These are phyloP conservation scores for Saccharomyces hybrid DNA, from an alignment of 1,139 yeast species.

Conservation along the genomic window DNA sequence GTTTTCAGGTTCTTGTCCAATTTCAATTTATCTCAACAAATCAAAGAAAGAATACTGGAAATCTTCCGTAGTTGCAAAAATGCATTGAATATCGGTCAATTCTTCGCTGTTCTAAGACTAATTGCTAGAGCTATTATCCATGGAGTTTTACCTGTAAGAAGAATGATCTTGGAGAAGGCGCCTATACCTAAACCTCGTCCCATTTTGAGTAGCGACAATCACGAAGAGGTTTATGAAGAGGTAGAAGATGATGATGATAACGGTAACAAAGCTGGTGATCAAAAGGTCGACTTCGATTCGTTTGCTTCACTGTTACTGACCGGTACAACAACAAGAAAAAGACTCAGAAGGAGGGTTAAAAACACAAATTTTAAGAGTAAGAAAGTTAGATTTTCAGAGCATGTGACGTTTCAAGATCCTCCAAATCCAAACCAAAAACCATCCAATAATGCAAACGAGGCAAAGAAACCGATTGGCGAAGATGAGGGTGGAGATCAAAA, in stretches of 20 bases:
- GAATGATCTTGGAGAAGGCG: conserved; percentile 44
- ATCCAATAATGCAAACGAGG: background rate
- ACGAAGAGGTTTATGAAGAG: conserved; percentile 30
- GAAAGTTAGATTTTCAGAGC: conserved; percentile 65
- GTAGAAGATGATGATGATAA: conserved; percentile 19
- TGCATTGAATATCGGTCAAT: conserved; percentile 63
- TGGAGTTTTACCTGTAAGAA: conserved; percentile 45
- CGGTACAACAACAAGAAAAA: conserved; percentile 44
- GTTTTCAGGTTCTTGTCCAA: conserved; percentile 57
- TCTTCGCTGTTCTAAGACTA: conserved; percentile 61
- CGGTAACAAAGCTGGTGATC: conserved; percentile 9
- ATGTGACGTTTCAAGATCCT: conserved; percentile 36
- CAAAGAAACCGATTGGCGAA: conserved; percentile 5
- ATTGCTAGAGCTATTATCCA: conserved; percentile 43
- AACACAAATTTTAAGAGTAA: conserved; percentile 38
- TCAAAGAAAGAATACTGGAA: conserved; percentile 41
- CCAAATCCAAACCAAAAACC: conserved; percentile 9
- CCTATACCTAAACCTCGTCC: conserved; percentile 64
- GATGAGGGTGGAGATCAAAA: conserved; percentile 6
- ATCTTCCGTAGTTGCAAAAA: conserved; percentile 45
- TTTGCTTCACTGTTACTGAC: conserved; percentile 69
- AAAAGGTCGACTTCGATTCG: conserved; percentile 56
- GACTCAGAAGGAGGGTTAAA: conserved; percentile 30
- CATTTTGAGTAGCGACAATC: conserved; percentile 45
- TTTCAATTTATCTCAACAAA: conserved; percentile 43